Evolutionary conservation across 2,329 filamentous ascomycete species (phyloP).

Genomic region (Albophoma yamanashiensis): DNA sequence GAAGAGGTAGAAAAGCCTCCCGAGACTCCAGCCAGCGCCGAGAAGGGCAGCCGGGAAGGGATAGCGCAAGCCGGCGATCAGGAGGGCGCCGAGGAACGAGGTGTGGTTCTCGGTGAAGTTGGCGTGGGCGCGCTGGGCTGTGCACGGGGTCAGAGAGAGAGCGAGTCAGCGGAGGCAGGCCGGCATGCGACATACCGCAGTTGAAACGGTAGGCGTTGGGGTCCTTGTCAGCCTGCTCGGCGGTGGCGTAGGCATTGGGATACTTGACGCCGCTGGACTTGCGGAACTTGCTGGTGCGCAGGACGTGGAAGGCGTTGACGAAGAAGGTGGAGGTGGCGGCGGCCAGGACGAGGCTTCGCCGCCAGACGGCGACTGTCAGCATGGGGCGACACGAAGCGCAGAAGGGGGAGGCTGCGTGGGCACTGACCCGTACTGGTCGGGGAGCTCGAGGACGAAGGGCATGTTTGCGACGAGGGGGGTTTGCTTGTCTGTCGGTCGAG

Average conservation of each 20-base stretch:
- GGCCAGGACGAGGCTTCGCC: slow-evolving; percentile 48
- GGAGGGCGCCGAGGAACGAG: slow-evolving; percentile 38
- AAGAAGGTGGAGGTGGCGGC: slow-evolving; percentile 47
- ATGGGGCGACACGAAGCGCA: background rate
- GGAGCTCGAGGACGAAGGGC: slow-evolving; percentile 32
- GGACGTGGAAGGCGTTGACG: slow-evolving; percentile 41
- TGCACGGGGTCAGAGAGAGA: slow-evolving; percentile 4
- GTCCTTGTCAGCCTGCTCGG: slow-evolving; percentile 43
- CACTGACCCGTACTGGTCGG: slow-evolving; percentile 40
- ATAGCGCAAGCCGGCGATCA: slow-evolving; percentile 45
- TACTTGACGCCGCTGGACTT: slow-evolving; percentile 43
- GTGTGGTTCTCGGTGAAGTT: slow-evolving; percentile 55
- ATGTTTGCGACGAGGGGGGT: slow-evolving; percentile 19
- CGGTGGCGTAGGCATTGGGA: slow-evolving; percentile 44
- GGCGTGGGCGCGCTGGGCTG: slow-evolving; percentile 49
- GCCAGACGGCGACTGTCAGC: background rate
- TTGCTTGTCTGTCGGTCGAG: background rate
- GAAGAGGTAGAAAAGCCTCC: slow-evolving; percentile 40
- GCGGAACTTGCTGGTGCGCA: slow-evolving; percentile 37
- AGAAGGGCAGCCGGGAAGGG: slow-evolving; percentile 38
- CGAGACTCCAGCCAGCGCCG: slow-evolving; percentile 41
- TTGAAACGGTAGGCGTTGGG: slow-evolving; percentile 48
- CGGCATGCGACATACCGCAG: slow-evolving; percentile 34
- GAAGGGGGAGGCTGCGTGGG: background rate
- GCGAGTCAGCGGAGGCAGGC: background rate